phyloP scores from a whole-genome alignment of 2,329 filamentous ascomycete species.

The Cryphonectria radicalis region DNA sequence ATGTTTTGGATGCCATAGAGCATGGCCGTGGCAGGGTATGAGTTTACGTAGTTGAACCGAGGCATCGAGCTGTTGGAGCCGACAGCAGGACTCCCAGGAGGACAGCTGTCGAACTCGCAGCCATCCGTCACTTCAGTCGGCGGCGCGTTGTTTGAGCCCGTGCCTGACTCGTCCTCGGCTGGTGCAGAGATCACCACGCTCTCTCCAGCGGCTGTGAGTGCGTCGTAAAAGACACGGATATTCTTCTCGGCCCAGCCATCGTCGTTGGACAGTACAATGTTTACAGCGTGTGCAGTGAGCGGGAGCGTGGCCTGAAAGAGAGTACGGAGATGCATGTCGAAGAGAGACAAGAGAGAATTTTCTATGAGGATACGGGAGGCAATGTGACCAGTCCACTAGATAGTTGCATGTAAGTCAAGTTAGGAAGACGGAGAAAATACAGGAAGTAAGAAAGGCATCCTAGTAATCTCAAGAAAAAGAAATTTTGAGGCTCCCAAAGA shows the following conservation, averaged over 20 bases:
- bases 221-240: constrained; percentile 61
- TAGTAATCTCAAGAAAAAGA: not conserved
- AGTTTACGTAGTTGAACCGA: constrained; percentile 73
- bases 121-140: constrained; percentile 52
- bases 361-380: not conserved
- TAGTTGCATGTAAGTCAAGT: too few species aligned
- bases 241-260: constrained; percentile 76
- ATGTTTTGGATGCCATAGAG: constrained; percentile 64
- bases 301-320: not conserved
- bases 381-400: not conserved
- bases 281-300: not conserved
- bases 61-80: constrained; percentile 61
- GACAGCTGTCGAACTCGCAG: constrained; percentile 67
- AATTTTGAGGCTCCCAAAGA: not conserved
- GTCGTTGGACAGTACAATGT: constrained; percentile 53
- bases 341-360: not conserved
- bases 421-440: not conserved
- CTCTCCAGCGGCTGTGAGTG: constrained; percentile 59
- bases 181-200: constrained; percentile 68
- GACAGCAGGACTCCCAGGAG: constrained; percentile 57
- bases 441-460: not conserved
- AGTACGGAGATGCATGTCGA: constrained; percentile 11
- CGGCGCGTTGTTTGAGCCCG: constrained; percentile 56
- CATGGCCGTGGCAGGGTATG: constrained; percentile 67
- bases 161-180: constrained; percentile 68